Evolutionary conservation across 352 stramenopile genomes (phyloP), one percentile per base, ranked within the genome.

Genomic region (Phytophthora fragariaefolia): DNA sequence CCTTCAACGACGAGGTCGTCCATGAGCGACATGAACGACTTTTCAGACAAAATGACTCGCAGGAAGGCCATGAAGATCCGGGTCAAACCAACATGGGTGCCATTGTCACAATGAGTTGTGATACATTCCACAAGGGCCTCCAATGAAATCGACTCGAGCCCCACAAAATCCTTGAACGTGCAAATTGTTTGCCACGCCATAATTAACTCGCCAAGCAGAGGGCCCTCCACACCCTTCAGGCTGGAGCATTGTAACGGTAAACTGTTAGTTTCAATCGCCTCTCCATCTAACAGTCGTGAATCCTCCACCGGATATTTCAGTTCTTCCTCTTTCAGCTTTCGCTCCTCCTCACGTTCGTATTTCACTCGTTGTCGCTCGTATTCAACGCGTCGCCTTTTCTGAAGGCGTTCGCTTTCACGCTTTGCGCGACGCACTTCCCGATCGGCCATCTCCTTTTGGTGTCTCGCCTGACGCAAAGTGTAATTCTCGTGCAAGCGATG

Each of bases 1-100:
- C 85, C 83, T 78, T 93, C 85, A 38, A 93, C 85, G 34, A 90
- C 81, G 10, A 93, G 71, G 57, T 93, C 85, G 57, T 91, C 83
- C 61, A 91, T 74, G 13, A 79, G 64, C 22, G 85, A 91, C 58
- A 88, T 89, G 60, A 91, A 91, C 4, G 85, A 92, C 36, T 93
- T 93, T 60, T 93, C 85, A 7, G 82, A 78, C 50, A 93, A 63
- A 51, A 95, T 92, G 15, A 85, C 82, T 23, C 67, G 71, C 12
- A 95, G 45, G 26, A 95, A 86, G 10, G 82, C 81, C 58, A 95
- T 77, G 52, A 95, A 95, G 30, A 95, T 87, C 12, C 81, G 73
- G 34, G 79, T 73, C 9, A 92, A 69, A 9, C 76, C 75, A 34
- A 89, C 61, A 26, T 84, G 53, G 2, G 76, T 89, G 9, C 74